Base-by-base conservation (phyloP, 1,284 basidiomycete genomes). In the Malassezia globosa region DNA sequence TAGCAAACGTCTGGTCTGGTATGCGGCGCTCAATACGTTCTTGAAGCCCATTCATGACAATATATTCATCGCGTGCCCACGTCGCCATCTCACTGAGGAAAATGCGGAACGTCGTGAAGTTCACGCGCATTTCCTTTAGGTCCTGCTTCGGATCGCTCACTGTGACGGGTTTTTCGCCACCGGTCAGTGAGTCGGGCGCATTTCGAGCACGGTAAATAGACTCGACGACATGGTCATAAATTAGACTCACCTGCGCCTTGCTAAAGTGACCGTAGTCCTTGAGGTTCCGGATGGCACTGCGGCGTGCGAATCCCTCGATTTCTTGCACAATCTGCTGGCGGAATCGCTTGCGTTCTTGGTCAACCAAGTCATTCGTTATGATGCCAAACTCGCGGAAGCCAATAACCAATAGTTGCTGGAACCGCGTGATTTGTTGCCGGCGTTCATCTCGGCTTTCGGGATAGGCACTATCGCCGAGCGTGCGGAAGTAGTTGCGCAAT, bases 311-410 rank as follows among this genome's bases (percentile, higher is more conserved):
- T 5, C 81, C 81, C 74, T 99, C 94, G 59, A 99, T 90, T 65
- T 82, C 87, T 64, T 87, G 81, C 27, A 95, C 82, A 54, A 99
- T 85, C 68, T 95, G 90, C 38, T 82, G 80, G 41, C 92, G 80
- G 75, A 88, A 88, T 34, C 83, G 80, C 56, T 81, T 80, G 23
- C 94, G 82, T 73, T 97, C 92, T 16, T 79, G 79, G 16, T 82
- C 79, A 61, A 99, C 96, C 11, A 86, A 87, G 25, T 97, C 94
- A 66, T 96, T 90, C 0, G 87, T 92, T 70, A 99, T 92, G 56
- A 89, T 60, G 21, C 88, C 84, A 72, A 99, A 99, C 72, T 99
- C 94, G 48, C 94, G 81, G 54, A 65, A 64, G 0, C 59, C 62
- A 16, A 69, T 61, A 24, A 65, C 61, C n/a, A 65, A 43, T 21